Evolutionary conservation across 805 yeast genomes (phyloP), one percentile per base, ranked within the genome.

Genomic region (Schwanniomyces sp.): DNA sequence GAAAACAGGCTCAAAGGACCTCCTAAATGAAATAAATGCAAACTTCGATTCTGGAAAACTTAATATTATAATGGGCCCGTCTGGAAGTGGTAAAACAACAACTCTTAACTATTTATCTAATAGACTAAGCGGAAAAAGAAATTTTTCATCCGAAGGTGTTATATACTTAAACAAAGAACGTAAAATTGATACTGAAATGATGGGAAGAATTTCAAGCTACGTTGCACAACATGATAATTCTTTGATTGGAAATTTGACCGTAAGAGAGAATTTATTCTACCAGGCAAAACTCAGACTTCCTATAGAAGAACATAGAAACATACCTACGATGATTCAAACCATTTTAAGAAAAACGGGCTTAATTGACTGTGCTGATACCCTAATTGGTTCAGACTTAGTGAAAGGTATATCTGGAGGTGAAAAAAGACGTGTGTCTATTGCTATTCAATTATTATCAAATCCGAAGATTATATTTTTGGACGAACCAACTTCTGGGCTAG

Each of bases 401-500:
- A 73, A 73, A 45, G 78, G 78, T 0, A 69, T 72, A 14, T 66
- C 73, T 11, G 77, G 77, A 1, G 78, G 64, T 46, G 96, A 91
- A 59, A 88, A 87, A 61, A 76, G 96, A 57, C 74, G 96, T 54
- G 85, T 90, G 0, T 84, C 92, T 0, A 88, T 90, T 64, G 92
- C 91, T 2, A 78, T 88, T 39, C 96, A 89, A 61, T 68, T 90
- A 29, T 67, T 90, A 40, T 81, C 84, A 49, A 82, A 81, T 48
- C 92, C 95, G 0, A 82, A 82, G 49, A 74, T 90, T 37, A 61
- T 90, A 30, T 75, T 90, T 41, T 66, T 90, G 26, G 96, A 90
- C 64, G 96, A 90, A 59, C 96, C 96, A 2, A 90, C 96, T 0
- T 87, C 95, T 4, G 96, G 96, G 0, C 72, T 90, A 24, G 96